Percentiles rank a stretch among this genome's conserved stretches.
Conservation (phyloP, 2,329 filamentous ascomycete genomes). For the Fusarium sp. region DNA sequence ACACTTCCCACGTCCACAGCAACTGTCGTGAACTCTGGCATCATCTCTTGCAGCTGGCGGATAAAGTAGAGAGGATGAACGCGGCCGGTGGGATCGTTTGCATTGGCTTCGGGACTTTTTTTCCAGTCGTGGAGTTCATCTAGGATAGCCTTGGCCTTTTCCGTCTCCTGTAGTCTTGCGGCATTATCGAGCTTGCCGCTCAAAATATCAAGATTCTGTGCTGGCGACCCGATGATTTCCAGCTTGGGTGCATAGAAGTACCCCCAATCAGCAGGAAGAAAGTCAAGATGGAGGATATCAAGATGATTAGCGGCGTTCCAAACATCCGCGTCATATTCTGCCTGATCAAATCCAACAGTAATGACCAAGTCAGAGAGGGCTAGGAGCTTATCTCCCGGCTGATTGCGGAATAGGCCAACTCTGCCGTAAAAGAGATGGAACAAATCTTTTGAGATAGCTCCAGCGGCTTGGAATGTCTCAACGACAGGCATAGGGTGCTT, state of each 20-base stretch:
- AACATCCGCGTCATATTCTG: background rate
- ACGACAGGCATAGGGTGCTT: background rate
- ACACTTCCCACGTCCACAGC: background rate
- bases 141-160: background rate
- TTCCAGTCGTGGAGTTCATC: background rate
- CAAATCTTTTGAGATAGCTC: background rate
- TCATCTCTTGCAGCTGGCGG: background rate
- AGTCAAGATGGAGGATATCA: background rate
- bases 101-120: background rate
- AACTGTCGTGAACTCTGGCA: background rate
- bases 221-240: background rate
- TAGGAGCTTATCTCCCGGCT: background rate
- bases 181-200: background rate
- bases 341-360: background rate
- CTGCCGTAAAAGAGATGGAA: background rate
- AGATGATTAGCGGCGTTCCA: background rate
- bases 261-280: background rate
- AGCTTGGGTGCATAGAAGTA: background rate
- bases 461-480: background rate
- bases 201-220: background rate
- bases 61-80: conserved; percentile 2
- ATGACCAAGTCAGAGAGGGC: background rate
- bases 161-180: background rate
- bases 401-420: background rate
- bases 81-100: background rate